Evolutionary conservation across 495 filamentous ascomycete species (phyloP).

Genomic region (Xylaria castorea): DNA sequence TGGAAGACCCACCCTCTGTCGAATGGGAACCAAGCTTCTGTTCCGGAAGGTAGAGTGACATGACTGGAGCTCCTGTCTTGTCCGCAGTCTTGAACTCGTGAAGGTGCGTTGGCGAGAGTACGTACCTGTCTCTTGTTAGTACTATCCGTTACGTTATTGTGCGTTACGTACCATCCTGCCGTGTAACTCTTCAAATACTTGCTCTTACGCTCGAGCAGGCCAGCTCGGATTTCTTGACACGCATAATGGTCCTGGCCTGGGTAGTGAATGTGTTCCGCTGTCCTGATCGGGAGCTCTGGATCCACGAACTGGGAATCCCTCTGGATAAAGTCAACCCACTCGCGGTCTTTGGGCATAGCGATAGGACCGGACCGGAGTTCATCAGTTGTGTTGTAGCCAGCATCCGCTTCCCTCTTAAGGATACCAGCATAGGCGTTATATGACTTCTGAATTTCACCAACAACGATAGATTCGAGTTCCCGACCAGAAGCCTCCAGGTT

Average conservation of each 20-base stretch:
- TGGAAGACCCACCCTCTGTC: constrained; percentile 80
- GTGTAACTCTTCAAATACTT: constrained; percentile 99
- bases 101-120: constrained; percentile 92
- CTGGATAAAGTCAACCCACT: constrained; percentile 87
- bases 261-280: constrained; percentile 85
- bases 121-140: constrained; percentile 76
- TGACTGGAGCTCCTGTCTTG: constrained; percentile 73
- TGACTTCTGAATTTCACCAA: constrained; percentile 95
- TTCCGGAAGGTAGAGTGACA: constrained; percentile 94
- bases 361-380: constrained; percentile 84
- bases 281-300: constrained; percentile 78
- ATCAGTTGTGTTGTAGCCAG: constrained; percentile 76
- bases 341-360: constrained; percentile 86
- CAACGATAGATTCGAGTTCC: constrained; percentile 93
- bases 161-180: constrained; percentile 80
- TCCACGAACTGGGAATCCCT: constrained; percentile 88
- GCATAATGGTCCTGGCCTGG: constrained; percentile 91
- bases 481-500: constrained; percentile 94
- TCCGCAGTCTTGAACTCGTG: constrained; percentile 96
- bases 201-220: constrained; percentile 94
- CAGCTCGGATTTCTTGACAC: constrained; percentile 83
- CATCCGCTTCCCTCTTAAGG: constrained; percentile 86
- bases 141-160: constrained; percentile 11
- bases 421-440: constrained; percentile 93
- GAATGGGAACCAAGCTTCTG: constrained; percentile 96